phyloP scores from a whole-genome alignment of 352 stramenopile species.

The Pythium insidiosum region DNA sequence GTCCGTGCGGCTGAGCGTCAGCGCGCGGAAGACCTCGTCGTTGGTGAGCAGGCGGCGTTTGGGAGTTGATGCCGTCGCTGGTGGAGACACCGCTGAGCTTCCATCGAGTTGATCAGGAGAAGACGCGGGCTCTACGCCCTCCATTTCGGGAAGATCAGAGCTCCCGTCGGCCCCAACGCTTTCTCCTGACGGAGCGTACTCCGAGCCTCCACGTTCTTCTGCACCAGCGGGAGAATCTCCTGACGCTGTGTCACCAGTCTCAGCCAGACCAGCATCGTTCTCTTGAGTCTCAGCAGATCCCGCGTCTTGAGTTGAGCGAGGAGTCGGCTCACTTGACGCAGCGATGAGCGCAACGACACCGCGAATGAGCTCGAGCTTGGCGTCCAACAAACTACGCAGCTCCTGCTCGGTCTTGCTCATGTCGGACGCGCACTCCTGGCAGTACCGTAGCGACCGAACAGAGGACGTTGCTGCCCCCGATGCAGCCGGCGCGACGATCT shows the following conservation, averaged over 20 bases:
- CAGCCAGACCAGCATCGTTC: background rate
- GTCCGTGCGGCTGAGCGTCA: constrained; percentile 56
- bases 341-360: constrained; percentile 32
- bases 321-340: constrained; percentile 6
- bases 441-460: constrained; percentile 47
- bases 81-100: background rate
- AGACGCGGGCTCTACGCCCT: constrained; percentile 9
- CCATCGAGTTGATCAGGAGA: constrained; percentile 3
- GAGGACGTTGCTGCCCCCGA: background rate
- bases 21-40: constrained; percentile 35
- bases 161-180: background rate
- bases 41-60: constrained; percentile 15
- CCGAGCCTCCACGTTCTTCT: too few relatives aligned
- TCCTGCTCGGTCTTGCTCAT: constrained; percentile 67
- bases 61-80: constrained; percentile 1
- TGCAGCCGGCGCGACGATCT: constrained; percentile 11
- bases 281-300: background rate
- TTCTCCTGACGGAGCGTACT: too few relatives aligned
- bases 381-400: constrained; percentile 42
- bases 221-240: too few relatives aligned
- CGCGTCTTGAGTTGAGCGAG: background rate
- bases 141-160: constrained; percentile 6
- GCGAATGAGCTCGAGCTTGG: constrained; percentile 54
- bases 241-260: background rate
- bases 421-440: constrained; percentile 64